Evolutionary conservation across 1,284 basidiomycete species (phyloP), one percentile per base, ranked within the genome.

Genomic region (Mycena citricolor): DNA sequence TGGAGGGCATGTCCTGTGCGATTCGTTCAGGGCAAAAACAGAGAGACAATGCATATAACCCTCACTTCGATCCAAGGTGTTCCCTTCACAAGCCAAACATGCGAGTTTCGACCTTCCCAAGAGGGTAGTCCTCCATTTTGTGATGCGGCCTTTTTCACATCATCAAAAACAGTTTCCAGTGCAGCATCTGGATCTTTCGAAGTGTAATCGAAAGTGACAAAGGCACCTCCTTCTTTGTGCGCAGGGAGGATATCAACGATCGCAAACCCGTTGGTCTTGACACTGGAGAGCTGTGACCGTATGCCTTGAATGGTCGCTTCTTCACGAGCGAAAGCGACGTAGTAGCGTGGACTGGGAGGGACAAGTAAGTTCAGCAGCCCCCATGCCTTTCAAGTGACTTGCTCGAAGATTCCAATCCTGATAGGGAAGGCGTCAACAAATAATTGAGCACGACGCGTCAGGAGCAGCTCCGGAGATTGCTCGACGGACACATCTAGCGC

Each of bases 221-320:
- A 94, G 5, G 92, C 85, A 10, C 93, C 93, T 5, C 90, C 89
- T 50, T 91, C 90, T 57, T 92, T 92, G 39, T 65, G 61, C 49
- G 83, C 75, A 11, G 80, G 79, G 40, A 85, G 71, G 7, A 87
- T 52, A 14, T 74, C 73, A 7, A 81, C 52, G 16, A 86, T 61
- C 28, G 68, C 65, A 58, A 89, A 86, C 26, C 66, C 68, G 49
- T 80, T 71, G 1, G 70, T 59, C 25, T 74, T 69, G 24, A 85
- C 70, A n/a, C 29, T 28, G 5, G 20, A 14, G 11, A 38, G 36
- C 5, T 25, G 36, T 6, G 36, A 35, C 29, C 71, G 60, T 13
- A 89, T 61, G 20, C 61, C 57, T 4, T 63, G 63, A 11, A 87
- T 61, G 2, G 87, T 64, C 12, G 62, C 54, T 32, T 85, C 77